Conservation (phyloP, 164 flowering plant genomes). For the Aristolochia californica region DNA sequence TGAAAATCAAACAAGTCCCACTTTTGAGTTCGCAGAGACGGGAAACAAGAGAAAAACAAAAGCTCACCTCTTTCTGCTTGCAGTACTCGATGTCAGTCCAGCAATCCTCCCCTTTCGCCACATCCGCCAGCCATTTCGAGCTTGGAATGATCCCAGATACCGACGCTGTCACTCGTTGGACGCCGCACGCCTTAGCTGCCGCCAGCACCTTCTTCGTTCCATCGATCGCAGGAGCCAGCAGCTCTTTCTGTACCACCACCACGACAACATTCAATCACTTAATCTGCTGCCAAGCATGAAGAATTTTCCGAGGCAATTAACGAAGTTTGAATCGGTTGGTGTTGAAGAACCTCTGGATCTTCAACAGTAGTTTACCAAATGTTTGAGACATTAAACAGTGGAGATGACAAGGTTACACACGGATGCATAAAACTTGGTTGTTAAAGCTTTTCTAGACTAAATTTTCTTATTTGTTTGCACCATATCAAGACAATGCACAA, state of each 20-base stretch:
- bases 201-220: slow-evolving; percentile 74
- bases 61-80: slow-evolving; percentile 43
- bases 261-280: no score
- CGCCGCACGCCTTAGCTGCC: slow-evolving; percentile 64
- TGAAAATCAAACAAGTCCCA: neutral
- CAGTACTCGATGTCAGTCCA: slow-evolving; percentile 83
- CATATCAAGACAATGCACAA: no score
- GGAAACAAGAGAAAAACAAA: neutral
- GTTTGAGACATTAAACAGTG: no score
- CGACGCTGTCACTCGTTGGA: slow-evolving; percentile 78
- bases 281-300: no score
- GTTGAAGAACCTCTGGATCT: no score
- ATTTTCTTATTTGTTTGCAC: no score
- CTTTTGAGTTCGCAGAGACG: neutral
- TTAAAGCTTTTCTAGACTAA: no score
- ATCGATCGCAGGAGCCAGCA: slow-evolving; percentile 67
- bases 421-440: no score
- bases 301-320: no score
- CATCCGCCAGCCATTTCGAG: slow-evolving; percentile 64
- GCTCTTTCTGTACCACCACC: slow-evolving; percentile 32
- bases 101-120: slow-evolving; percentile 50
- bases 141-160: slow-evolving; percentile 58
- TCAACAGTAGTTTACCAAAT: no score
- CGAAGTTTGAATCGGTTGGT: no score
- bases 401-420: no score